Percentiles rank a stretch among this genome's conserved stretches.
Evolutionary conservation across 257 asterid genomes (phyloP).

Genomic region (Nicotiana tabacum): DNA sequence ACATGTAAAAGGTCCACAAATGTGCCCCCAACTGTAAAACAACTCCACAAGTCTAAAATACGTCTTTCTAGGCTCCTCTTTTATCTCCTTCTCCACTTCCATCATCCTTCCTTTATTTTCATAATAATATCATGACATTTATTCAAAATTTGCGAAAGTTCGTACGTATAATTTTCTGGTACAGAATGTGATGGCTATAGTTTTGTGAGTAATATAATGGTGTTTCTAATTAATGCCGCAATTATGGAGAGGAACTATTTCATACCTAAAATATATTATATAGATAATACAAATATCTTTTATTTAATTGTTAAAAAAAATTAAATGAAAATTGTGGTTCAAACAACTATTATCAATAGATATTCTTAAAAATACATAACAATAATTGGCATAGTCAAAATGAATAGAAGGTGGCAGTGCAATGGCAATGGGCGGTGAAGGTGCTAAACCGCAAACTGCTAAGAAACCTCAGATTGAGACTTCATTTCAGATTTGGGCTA

Average conservation of each 20-base stretch:
- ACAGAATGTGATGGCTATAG: too few species aligned
- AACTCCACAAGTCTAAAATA: neutral
- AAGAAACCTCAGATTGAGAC: neutral
- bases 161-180: neutral
- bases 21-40: neutral
- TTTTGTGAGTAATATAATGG: too few species aligned
- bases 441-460: neutral
- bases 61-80: neutral
- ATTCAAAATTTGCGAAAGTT: neutral
- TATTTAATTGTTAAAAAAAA: too few species aligned
- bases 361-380: too few species aligned
- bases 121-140: neutral
- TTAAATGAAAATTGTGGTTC: too few species aligned
- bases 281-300: too few species aligned
- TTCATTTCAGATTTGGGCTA: neutral
- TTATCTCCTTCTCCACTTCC: neutral
- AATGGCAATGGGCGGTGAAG: neutral
- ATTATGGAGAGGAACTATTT: too few species aligned
- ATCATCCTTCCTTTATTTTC: neutral
- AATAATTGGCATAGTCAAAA: neutral
- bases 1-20: neutral
- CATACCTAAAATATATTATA: too few species aligned
- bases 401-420: neutral
- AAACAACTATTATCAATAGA: neutral
- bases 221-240: too few species aligned